These are phyloP conservation scores for Glycyrrhiza uralensis DNA, from an alignment of 306 rosid species.

Conservation along the genomic window DNA sequence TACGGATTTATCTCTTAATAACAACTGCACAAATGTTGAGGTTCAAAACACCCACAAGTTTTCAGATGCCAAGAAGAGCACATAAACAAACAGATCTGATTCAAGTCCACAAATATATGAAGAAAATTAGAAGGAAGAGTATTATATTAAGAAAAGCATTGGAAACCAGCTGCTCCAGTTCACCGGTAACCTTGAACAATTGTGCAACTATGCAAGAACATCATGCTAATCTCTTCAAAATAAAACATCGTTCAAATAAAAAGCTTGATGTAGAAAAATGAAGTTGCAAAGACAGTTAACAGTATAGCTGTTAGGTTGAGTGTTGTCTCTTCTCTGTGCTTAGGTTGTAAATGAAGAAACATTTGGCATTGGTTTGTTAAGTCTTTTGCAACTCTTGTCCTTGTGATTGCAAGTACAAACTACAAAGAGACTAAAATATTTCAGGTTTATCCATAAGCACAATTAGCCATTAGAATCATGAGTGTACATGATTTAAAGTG, in stretches of 20 bases:
- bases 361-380: conserved; percentile 13
- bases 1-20: conserved; percentile 27
- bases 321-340: conserved; percentile 16
- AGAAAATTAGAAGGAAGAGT: conserved; percentile 24
- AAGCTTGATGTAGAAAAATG: conserved; percentile 8
- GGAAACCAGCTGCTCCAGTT: conserved; percentile 18
- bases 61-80: conserved; percentile 28
- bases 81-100: conserved; percentile 16
- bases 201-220: conserved; percentile 6
- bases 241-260: not conserved
- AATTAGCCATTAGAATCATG: conserved; percentile 8
- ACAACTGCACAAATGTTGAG: conserved; percentile 31
- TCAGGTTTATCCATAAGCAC: not conserved
- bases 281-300: conserved; percentile 15
- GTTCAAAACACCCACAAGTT: conserved; percentile 23
- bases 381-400: conserved; percentile 9
- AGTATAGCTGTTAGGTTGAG: not conserved
- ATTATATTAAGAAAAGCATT: not conserved
- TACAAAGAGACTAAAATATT: conserved; percentile 22
- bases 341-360: conserved; percentile 16
- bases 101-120: conserved; percentile 19
- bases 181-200: conserved; percentile 21
- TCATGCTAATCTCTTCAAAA: conserved; percentile 21
- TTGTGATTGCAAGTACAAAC: conserved; percentile 18
- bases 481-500: conserved; percentile 15